Conservation (phyloP, 148 eudicot species). For the Silene conica region DNA sequence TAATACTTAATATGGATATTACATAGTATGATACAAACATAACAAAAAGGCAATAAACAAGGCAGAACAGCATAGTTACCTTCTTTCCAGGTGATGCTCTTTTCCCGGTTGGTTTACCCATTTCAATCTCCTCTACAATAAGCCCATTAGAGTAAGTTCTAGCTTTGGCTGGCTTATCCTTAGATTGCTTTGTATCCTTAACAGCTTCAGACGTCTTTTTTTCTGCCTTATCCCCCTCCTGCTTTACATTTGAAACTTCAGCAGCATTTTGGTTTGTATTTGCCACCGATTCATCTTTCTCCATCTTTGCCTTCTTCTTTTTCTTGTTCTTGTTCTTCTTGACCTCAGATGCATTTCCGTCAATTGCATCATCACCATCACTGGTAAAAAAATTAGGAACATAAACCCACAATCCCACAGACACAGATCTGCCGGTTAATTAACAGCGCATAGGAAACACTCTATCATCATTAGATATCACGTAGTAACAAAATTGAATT, state of each 20-base stretch:
- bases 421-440: not conserved
- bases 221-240: constrained; percentile 21
- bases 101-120: constrained; percentile 70
- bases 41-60: not conserved
- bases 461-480: not conserved
- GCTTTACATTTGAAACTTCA: constrained; percentile 24
- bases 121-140: constrained; percentile 55
- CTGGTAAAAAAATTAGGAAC: constrained; percentile 9
- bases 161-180: constrained; percentile 46
- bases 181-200: constrained; percentile 32
- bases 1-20: not conserved
- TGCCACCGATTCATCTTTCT: constrained; percentile 31
- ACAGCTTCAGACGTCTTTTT: constrained; percentile 30
- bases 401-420: constrained; percentile 3
- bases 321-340: constrained; percentile 55
- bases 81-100: constrained; percentile 70
- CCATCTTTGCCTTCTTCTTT: constrained; percentile 49
- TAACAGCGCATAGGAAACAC: not conserved
- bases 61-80: constrained; percentile 27
- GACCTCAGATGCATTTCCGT: constrained; percentile 26
- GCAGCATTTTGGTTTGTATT: constrained; percentile 24
- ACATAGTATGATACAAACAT: not conserved
- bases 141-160: constrained; percentile 69
- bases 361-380: constrained; percentile 22
- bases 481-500: not conserved